Percentiles rank a stretch among this genome's conserved stretches.
Evolutionary conservation across 2,329 filamentous ascomycete species (phyloP).

Genomic region (Cladobotryum protrusum): DNA sequence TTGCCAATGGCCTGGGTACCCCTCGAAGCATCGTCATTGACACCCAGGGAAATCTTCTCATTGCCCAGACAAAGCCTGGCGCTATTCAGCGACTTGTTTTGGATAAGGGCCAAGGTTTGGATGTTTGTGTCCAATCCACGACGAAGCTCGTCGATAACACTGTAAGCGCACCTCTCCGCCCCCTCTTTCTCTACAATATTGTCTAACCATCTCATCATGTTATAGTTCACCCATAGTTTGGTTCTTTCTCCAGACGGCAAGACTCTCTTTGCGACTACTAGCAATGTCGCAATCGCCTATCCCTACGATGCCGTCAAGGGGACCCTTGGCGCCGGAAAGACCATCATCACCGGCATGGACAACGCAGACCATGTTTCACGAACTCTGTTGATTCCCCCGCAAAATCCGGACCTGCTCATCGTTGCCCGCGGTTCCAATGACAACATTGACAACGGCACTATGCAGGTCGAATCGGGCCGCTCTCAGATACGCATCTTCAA

Average conservation of each 20-base stretch:
- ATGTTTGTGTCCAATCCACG: constrained; percentile 25
- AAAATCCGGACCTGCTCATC: constrained; percentile 48
- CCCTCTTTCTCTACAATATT: not conserved
- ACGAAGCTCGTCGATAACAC: constrained; percentile 21
- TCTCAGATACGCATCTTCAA: constrained; percentile 52
- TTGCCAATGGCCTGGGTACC: constrained; percentile 18
- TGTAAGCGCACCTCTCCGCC: constrained; percentile 12
- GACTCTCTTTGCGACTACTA: constrained; percentile 46
- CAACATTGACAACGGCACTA: constrained; percentile 50
- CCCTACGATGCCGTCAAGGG: constrained; percentile 47
- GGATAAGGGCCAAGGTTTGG: constrained; percentile 22
- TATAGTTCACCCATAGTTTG: constrained; percentile 45
- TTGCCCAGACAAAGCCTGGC: constrained; percentile 23
- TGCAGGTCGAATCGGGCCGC: constrained; percentile 44
- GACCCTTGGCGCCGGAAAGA: constrained; percentile 36
- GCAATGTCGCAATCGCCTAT: constrained; percentile 51
- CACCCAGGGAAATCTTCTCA: constrained; percentile 30
- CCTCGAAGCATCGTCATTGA: constrained; percentile 32
- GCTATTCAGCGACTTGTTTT: constrained; percentile 30
- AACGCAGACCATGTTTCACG: constrained; percentile 55
- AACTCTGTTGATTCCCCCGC: constrained; percentile 52
- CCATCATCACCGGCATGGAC: constrained; percentile 52
- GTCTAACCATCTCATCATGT: not conserved
- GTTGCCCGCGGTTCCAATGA: constrained; percentile 54
- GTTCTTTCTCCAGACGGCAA: constrained; percentile 39